These are phyloP conservation scores for Dactylonectria estremocensis DNA, from an alignment of 2,329 filamentous ascomycete genomes.

Conservation along the genomic window DNA sequence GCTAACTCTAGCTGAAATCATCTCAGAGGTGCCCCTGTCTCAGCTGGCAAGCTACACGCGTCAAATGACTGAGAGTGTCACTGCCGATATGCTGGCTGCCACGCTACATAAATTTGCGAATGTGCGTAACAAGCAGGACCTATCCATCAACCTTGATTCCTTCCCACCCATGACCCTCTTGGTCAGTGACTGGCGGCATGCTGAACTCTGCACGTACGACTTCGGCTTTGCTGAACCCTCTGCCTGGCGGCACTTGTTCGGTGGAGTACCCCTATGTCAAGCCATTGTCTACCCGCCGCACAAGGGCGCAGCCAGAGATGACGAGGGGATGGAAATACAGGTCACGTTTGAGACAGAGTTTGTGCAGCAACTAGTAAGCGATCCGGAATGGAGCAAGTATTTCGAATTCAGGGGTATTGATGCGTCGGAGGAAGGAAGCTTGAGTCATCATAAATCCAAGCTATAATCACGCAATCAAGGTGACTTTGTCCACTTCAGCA, in stretches of 20 bases:
- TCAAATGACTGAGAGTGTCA: conserved; percentile 54
- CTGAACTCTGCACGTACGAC: conserved; percentile 46
- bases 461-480: not conserved
- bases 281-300: conserved; percentile 52
- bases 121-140: conserved; percentile 54
- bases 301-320: conserved; percentile 44
- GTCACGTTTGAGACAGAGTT: conserved; percentile 54
- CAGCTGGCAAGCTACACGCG: conserved; percentile 56
- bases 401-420: conserved; percentile 58
- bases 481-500: no score
- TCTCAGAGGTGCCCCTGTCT: conserved; percentile 55
- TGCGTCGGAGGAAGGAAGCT: conserved; percentile 21
- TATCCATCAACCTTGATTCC: conserved; percentile 54
- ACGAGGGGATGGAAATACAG: conserved; percentile 55
- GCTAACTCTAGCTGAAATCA: conserved; percentile 53
- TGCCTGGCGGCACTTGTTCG: conserved; percentile 52
- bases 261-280: conserved; percentile 47
- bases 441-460: conserved; percentile 10
- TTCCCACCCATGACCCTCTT: conserved; percentile 55
- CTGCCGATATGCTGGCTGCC: conserved; percentile 48
- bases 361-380: conserved; percentile 48
- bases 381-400: conserved; percentile 54
- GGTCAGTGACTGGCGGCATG: conserved; percentile 55
- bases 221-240: conserved; percentile 56
- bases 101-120: conserved; percentile 50